phyloP scores from a whole-genome alignment of 805 yeast genomes.

The Metschnikowia hibisci region DNA sequence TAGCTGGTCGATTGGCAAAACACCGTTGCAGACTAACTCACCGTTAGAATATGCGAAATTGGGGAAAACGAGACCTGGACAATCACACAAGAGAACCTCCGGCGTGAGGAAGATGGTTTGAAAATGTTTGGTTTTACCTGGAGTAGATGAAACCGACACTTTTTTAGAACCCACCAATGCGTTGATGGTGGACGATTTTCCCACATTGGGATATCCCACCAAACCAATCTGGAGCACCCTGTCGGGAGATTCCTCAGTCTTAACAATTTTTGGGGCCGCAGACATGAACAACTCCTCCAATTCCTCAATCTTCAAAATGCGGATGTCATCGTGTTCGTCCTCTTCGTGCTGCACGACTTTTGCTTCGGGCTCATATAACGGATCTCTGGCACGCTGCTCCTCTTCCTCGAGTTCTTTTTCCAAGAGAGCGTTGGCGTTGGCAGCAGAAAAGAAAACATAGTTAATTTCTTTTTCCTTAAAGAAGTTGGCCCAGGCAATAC shows the following conservation, averaged over 20 bases:
- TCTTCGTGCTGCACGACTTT: conserved; percentile 10
- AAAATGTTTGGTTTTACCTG: conserved; percentile 98
- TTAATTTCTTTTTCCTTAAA: conserved; percentile 65
- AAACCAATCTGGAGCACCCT: conserved; percentile 80
- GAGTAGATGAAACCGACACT: conserved; percentile 97
- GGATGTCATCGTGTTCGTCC: conserved; percentile 34
- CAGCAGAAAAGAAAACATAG: conserved; percentile 91
- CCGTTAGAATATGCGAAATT: conserved; percentile 96
- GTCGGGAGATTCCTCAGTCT: conserved; percentile 54
- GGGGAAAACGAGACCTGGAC: conserved; percentile 99
- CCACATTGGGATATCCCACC: conserved; percentile 94
- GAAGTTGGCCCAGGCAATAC: conserved; percentile 83
- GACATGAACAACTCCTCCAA: conserved; percentile 73
- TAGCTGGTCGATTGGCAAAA: conserved; percentile 95
- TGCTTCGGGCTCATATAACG: conserved; percentile 8
- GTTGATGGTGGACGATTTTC: conserved; percentile 96
- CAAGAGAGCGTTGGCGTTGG: conserved; percentile 69
- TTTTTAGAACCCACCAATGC: conserved; percentile 94
- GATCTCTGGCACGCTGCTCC: conserved; percentile 23
- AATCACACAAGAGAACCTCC: conserved; percentile 86
- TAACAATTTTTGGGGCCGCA: conserved; percentile 69
- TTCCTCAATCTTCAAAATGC: conserved; percentile 77
- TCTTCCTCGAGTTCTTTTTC: conserved; percentile 55
- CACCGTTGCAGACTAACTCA: conserved; percentile 96
- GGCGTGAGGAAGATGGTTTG: conserved; percentile 88